Percentiles rank a stretch among this genome's conserved stretches.
These are phyloP conservation scores for Phanerodontia chrysosporium DNA, from an alignment of 768 basidiomycete genomes.

Conservation along the genomic window DNA sequence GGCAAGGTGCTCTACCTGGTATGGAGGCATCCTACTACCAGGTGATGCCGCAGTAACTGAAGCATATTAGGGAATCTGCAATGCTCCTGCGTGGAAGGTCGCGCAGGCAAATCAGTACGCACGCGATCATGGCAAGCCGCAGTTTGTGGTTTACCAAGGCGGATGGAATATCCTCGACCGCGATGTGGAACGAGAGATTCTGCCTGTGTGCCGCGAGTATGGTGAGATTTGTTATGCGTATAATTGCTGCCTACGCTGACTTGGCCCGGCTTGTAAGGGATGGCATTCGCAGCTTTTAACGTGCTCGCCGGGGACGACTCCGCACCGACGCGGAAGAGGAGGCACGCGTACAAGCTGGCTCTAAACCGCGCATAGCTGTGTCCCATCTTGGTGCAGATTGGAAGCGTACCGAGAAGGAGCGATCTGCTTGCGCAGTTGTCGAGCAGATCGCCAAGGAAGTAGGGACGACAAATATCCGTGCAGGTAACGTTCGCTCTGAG, in stretches of 20 bases:
- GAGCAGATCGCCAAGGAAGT: conserved; percentile 46
- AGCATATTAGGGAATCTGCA: conserved; percentile 20
- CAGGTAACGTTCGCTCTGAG: conserved; percentile 11
- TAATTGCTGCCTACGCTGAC: conserved; percentile 28
- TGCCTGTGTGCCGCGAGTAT: conserved; percentile 25
- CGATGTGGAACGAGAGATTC: conserved; percentile 31
- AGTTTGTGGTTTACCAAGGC: conserved; percentile 38
- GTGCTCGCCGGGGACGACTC: conserved; percentile 34
- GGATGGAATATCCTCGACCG: conserved; percentile 26
- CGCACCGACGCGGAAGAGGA: conserved; percentile 32
- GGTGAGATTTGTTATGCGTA: conserved; percentile 30
- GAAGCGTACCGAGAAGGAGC: conserved; percentile 43
- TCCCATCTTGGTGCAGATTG: conserved; percentile 22
- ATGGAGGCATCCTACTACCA: not conserved
- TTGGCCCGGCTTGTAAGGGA: conserved; percentile 15
- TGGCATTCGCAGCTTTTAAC: conserved; percentile 36
- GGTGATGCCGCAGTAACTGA: not conserved
- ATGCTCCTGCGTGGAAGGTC: conserved; percentile 32
- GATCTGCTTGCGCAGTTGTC: conserved; percentile 34
- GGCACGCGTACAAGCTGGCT: conserved; percentile 16
- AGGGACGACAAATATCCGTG: conserved; percentile 22
- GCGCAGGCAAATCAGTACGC: conserved; percentile 36
- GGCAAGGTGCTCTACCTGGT: conserved; percentile 33
- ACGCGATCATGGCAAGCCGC: conserved; percentile 31
- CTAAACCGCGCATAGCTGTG: conserved; percentile 28